Evolutionary conservation across 2,329 filamentous ascomycete genomes (phyloP), one percentile per base, ranked within the genome.

Genomic region (Talaromyces funiculosus): DNA sequence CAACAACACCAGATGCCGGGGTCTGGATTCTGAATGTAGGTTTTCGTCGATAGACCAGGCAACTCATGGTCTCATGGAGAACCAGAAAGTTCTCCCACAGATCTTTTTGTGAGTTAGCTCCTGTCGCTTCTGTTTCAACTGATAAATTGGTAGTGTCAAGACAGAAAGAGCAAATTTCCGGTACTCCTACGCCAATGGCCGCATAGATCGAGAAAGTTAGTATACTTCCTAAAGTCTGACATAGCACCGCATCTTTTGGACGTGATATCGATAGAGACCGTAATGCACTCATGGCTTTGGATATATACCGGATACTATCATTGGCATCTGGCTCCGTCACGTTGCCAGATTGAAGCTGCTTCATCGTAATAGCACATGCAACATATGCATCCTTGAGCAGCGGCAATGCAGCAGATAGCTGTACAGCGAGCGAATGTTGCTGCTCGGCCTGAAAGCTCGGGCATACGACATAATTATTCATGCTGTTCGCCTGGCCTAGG

Each of bases 371-470:
- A 33, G 58, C 58, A 45, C 58, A 60, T 47, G 58, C 58, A 40
- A 60, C 18, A 55, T 60, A 60, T 3, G 51, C 47, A 60, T 60
- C 58, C 40, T 55, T 60, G 33, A 60, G 51, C 20, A 54, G 8
- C 12, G 40, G 29, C 12, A 56, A 29, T 12, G 58, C 40, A 37
- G 31, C n/a, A 9, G 29, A 14, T 14, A 60, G 40, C 24, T 53
- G 51, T 16, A 16, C 22, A 12, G 40, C 42, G 18, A 60, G 51
- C 22, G 37, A 55, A 24, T 45, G 22, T 22, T 37, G 58, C 58
- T 60, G 49, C n/a, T 60, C 51, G 18, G 20, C 31, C 37, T 49
- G 40, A 45, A 60, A 60, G 40, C 58, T 45, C 16, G 58, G 58
- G 16, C 49, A 54, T 0, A 60, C 49, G 26, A 60, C 58, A 38